Evolutionary conservation across 768 basidiomycete species (phyloP).

Genomic region (Tephrocybe sp.): DNA sequence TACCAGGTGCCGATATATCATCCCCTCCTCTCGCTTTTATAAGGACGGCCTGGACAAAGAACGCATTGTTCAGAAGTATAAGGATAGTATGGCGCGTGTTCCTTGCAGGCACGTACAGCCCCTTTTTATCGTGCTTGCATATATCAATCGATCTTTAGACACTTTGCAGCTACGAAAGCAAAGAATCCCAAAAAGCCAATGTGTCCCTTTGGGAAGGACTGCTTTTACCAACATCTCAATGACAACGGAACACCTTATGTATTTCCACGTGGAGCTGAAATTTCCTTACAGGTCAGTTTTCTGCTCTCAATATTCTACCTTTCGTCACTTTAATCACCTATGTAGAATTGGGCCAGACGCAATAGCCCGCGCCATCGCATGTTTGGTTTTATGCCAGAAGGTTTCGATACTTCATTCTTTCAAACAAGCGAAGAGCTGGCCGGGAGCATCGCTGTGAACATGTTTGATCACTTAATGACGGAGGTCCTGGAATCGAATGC

Average conservation of each 20-base stretch:
- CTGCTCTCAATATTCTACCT: too few species aligned
- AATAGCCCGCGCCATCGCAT: neutral
- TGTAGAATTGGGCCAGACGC: neutral
- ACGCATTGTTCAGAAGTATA: constrained; percentile 54
- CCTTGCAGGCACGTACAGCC: constrained; percentile 55
- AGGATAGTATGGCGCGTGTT: constrained; percentile 68
- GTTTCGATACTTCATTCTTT: neutral
- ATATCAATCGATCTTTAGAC: constrained; percentile 33
- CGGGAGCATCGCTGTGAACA: constrained; percentile 14
- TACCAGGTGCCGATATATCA: constrained; percentile 60
- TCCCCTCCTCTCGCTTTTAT: constrained; percentile 70
- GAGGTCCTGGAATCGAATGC: constrained; percentile 11
- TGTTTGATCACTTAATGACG: constrained; percentile 15
- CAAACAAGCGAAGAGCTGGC: constrained; percentile 3
- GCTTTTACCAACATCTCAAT: constrained; percentile 74
- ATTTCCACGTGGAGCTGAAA: constrained; percentile 53
- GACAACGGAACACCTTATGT: constrained; percentile 60
- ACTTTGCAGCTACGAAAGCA: constrained; percentile 55
- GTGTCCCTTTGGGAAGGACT: constrained; percentile 80
- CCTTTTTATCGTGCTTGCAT: neutral
- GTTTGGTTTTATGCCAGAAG: neutral
- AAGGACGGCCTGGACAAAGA: constrained; percentile 53
- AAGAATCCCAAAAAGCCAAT: constrained; percentile 40
- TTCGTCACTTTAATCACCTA: neutral
- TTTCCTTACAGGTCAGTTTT: constrained; percentile 49